Base-by-base conservation (phyloP, 169 alveolate species). In the Plasmodium vivax region DNA sequence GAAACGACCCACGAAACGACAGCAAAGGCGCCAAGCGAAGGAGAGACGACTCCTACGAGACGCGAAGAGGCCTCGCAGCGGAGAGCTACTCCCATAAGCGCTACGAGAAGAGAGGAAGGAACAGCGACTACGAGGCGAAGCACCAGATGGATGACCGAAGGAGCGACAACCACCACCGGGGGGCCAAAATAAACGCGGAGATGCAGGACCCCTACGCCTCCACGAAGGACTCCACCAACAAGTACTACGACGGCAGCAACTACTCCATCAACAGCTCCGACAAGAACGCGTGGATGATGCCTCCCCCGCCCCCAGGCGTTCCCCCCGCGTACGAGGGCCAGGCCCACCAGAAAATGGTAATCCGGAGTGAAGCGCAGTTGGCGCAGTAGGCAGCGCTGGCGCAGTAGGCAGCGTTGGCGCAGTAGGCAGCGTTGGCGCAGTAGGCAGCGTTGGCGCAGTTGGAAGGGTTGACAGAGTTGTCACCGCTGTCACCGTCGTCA, bases 161-260 rank as follows among this genome's bases (percentile, higher is more conserved):
- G 81, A 85, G 30, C 27, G 85, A 84, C 45, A 43, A 41, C 62
- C 41, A 68, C 38, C 77, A 68, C n/a, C 77, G 77, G 16, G 74
- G 73, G 54, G n/a, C 85, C 2, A 85, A 77, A 19, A 85, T 51
- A 38, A 62, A 85, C 32, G 43, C 93, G 14, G 93, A 85, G 80
- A 85, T 85, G 93, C 85, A 85, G 30, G 93, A 85, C 43, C 93
- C 93, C 3, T 85, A 85, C 62, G 93, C 93, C 16, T 85, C 93
- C 34, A 85, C 93, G 43, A 85, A 85, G 62, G 93, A 85, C 0
- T 9, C 32, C 16, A 47, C 83, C 38, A 74, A 45, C 43, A 85
- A 77, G 79, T 62, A 74, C 68, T 85, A 74, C 23, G 93, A 74
- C 43, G 68, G 38, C 12, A 36, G 56, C 14, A 85, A 85, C 58